These are phyloP conservation scores for Trematosphaeria pertusa DNA, from an alignment of 2,329 filamentous ascomycete species.

Conservation along the genomic window DNA sequence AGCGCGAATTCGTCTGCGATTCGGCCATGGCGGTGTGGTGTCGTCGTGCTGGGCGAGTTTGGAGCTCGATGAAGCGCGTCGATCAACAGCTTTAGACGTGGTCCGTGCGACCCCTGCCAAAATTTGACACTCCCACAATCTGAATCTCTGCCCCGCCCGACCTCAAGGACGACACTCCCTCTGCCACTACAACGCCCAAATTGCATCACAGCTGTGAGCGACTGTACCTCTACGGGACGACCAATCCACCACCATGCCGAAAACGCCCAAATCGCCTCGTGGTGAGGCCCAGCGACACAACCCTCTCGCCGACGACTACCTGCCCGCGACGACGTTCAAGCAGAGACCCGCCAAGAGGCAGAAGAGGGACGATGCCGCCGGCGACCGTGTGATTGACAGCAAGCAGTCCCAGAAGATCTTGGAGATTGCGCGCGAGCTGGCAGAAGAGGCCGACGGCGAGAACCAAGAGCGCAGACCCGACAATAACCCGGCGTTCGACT, in stretches of 20 bases:
- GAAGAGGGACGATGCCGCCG: slow-evolving; percentile 66
- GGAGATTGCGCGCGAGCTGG: slow-evolving; percentile 85
- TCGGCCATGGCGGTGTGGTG: slow-evolving; percentile 42
- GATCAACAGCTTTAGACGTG: too few species aligned
- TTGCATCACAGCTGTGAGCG: too few species aligned
- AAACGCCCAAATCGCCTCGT: slow-evolving; percentile 66
- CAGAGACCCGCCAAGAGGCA: slow-evolving; percentile 70
- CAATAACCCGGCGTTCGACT: slow-evolving; percentile 74
- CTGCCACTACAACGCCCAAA: too few species aligned
- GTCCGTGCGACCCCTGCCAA: slow-evolving; percentile 3
- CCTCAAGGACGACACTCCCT: slow-evolving; percentile 5
- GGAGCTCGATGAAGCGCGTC: slow-evolving; percentile 1
- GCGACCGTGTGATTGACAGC: slow-evolving; percentile 81
- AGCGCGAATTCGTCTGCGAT: slow-evolving; percentile 40
- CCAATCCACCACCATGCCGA: slow-evolving; percentile 75
- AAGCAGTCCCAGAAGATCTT: slow-evolving; percentile 89
- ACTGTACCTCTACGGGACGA: too few species aligned
- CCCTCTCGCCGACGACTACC: slow-evolving; percentile 88
- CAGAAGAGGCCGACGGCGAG: slow-evolving; percentile 76
- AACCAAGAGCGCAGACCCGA: slow-evolving; percentile 51
- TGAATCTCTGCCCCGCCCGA: slow-evolving; percentile 9
- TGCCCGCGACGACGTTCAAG: slow-evolving; percentile 72
- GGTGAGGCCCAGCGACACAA: slow-evolving; percentile 78
- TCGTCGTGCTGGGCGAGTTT: neutral
- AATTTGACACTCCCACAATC: slow-evolving; percentile 10